These are phyloP conservation scores for Cinchona pubescens DNA, from an alignment of 257 asterid genomes.

Conservation along the genomic window DNA sequence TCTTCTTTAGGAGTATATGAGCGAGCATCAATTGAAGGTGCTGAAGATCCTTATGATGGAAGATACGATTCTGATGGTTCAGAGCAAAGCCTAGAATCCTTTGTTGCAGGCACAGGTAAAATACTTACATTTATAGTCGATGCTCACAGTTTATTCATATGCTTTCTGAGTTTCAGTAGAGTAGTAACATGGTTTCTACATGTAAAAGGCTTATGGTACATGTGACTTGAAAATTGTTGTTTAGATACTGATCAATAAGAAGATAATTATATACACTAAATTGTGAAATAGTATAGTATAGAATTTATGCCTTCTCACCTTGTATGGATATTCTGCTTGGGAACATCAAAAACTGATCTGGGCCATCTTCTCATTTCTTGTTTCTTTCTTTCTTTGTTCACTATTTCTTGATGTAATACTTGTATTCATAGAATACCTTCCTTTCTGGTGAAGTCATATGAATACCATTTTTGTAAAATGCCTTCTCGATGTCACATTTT, in stretches of 20 bases:
- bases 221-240: too few relatives aligned
- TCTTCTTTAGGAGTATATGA: constrained; percentile 78
- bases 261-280: not conserved
- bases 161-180: not conserved
- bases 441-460: not conserved
- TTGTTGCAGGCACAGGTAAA: constrained; percentile 87
- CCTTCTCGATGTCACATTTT: not conserved
- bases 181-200: not conserved
- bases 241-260: not conserved
- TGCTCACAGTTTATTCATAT: not conserved
- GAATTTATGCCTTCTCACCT: not conserved
- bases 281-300: not conserved
- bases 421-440: not conserved
- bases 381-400: not conserved
- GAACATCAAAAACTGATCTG: not conserved
- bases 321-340: not conserved
- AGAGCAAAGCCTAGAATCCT: constrained; percentile 85
- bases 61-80: constrained; percentile 97
- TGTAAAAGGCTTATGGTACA: not conserved
- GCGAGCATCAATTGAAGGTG: constrained; percentile 74
- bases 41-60: constrained; percentile 84
- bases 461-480: not conserved
- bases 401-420: not conserved
- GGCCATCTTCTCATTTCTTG: not conserved
- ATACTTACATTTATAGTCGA: not conserved